These are phyloP conservation scores for Brassica balearica DNA, from an alignment of 441 rosid genomes.

Conservation along the genomic window DNA sequence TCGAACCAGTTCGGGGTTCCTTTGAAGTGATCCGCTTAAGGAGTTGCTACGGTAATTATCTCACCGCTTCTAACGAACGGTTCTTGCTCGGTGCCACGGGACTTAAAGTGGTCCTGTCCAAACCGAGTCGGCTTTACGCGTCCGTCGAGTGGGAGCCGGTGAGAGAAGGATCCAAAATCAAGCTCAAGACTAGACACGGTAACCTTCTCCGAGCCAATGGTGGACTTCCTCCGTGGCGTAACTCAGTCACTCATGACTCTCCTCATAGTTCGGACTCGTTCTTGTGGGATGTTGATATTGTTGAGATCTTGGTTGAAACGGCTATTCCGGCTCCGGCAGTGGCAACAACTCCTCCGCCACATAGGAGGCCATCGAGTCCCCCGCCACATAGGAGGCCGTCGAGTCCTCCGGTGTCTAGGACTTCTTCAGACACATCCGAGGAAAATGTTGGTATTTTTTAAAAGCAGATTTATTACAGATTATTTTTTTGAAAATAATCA, in stretches of 20 bases:
- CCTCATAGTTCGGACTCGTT: constrained; percentile 78
- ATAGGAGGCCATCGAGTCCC: constrained; percentile 6
- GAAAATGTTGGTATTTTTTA: constrained; percentile 36
- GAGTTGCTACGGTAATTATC: constrained; percentile 64
- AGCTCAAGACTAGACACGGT: constrained; percentile 77
- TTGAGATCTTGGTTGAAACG: constrained; percentile 56
- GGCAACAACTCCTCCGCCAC: constrained; percentile 16
- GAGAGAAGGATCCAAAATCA: constrained; percentile 60
- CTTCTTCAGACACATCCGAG: constrained; percentile 35
- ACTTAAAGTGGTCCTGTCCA: constrained; percentile 65
- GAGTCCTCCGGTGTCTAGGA: constrained; percentile 27
- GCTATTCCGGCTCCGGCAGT: constrained; percentile 13
- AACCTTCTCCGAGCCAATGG: constrained; percentile 89
- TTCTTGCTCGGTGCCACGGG: constrained; percentile 89
- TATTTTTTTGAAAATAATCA: too few relatives aligned
- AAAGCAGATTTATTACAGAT: background rate
- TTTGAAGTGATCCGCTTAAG: constrained; percentile 57
- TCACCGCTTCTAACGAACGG: constrained; percentile 81
- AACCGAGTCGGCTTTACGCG: constrained; percentile 69
- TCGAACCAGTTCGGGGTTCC: constrained; percentile 60
- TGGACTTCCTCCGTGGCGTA: constrained; percentile 95
- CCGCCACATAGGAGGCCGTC: constrained; percentile 31
- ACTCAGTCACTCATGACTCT: constrained; percentile 90
- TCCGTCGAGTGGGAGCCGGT: constrained; percentile 90
- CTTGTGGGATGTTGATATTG: constrained; percentile 79